Evolutionary conservation across 2,329 filamentous ascomycete species (phyloP).

Genomic region (Talaromyces sp.): DNA sequence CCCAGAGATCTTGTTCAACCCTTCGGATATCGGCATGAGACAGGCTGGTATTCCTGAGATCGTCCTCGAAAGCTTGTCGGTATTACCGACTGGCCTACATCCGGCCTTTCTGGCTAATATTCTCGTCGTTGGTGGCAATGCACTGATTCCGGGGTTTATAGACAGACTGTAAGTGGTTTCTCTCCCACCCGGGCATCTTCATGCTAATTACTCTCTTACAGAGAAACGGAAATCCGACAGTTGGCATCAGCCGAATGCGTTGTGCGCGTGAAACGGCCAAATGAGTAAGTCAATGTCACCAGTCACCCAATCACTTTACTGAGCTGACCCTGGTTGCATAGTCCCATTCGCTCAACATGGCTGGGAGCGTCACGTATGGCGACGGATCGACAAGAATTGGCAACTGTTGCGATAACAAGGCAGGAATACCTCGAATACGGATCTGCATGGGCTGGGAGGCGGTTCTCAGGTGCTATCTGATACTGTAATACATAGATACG

Average conservation of each 20-base stretch:
- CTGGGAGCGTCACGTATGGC: conserved; percentile 77
- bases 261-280: conserved; percentile 68
- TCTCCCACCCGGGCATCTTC: neutral
- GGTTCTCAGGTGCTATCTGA: conserved; percentile 54
- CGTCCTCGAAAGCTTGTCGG: conserved; percentile 74
- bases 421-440: conserved; percentile 90
- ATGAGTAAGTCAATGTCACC: conserved; percentile 51
- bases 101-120: conserved; percentile 83
- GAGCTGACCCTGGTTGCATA: conserved; percentile 24
- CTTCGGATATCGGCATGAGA: conserved; percentile 77
- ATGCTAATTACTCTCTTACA: conserved; percentile 29
- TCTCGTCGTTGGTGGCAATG: conserved; percentile 83
- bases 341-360: conserved; percentile 79
- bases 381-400: conserved; percentile 62
- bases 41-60: conserved; percentile 80
- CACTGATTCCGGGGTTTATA: conserved; percentile 75
- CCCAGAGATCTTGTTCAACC: conserved; percentile 85
- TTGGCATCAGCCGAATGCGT: conserved; percentile 73
- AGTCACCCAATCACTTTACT: neutral
- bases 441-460: conserved; percentile 68
- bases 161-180: conserved; percentile 61
- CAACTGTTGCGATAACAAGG: conserved; percentile 72
- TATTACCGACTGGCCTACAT: conserved; percentile 78
- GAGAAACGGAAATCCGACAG: conserved; percentile 67
- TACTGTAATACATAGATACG: neutral